Conservation (phyloP, 176 grass and related monocot genomes). For the Chloris gayana region DNA sequence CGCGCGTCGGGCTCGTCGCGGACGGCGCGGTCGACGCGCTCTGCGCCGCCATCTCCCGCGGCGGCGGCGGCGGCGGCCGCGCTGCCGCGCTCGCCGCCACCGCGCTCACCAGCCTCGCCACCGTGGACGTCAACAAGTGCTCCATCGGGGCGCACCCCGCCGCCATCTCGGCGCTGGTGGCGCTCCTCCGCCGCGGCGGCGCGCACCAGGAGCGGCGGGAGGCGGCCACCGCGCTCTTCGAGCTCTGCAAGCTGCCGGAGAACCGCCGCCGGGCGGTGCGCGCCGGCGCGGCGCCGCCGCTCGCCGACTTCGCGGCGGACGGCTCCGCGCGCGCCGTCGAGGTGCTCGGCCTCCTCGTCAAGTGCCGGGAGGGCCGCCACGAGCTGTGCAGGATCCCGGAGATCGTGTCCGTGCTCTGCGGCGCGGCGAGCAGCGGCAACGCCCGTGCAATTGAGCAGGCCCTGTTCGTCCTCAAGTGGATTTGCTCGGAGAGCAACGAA, state of each 20-base stretch:
- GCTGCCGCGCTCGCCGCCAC: constrained; percentile 69
- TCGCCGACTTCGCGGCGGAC: constrained; percentile 57
- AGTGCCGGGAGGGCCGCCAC: constrained; percentile 73
- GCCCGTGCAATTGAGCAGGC: constrained; percentile 76
- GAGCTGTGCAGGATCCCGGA: constrained; percentile 59
- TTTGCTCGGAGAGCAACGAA: constrained; percentile 63
- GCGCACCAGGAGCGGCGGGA: constrained; percentile 64
- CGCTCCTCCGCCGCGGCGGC: constrained; percentile 56
- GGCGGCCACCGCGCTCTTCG: constrained; percentile 81
- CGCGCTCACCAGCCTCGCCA: constrained; percentile 84
- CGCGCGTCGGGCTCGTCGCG: constrained; percentile 75
- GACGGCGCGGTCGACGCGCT: constrained; percentile 86
- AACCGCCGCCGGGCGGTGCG: constrained; percentile 71
- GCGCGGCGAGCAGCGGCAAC: constrained; percentile 51
- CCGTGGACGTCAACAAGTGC: constrained; percentile 93
- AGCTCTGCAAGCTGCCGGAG: constrained; percentile 91
- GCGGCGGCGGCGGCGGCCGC: constrained; percentile 44
- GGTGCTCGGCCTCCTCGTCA: constrained; percentile 74
- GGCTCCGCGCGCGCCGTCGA: constrained; percentile 86
- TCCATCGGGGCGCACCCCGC: constrained; percentile 77
- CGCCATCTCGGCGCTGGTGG: constrained; percentile 55
- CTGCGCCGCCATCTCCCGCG: constrained; percentile 43
- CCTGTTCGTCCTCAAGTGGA: constrained; percentile 67
- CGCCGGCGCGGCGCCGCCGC: constrained; percentile 52
- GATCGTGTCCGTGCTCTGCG: constrained; percentile 56